phyloP scores from a whole-genome alignment of 2,329 filamentous ascomycete species.

The Fragosphaeria purpurea region DNA sequence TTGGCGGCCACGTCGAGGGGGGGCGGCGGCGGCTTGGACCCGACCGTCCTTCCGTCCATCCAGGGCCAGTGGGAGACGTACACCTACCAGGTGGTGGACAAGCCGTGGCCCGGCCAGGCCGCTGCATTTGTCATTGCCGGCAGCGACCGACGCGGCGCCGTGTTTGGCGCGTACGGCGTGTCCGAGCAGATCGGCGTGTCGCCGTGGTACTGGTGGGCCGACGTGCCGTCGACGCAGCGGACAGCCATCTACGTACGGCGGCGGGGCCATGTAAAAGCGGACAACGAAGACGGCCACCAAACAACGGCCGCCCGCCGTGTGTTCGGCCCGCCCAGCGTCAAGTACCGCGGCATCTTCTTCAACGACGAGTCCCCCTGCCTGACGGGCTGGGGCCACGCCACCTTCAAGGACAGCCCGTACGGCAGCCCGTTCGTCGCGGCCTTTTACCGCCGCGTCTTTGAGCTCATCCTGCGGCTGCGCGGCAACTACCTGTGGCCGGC shows the following conservation, averaged over 20 bases:
- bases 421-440: slow-evolving; percentile 27
- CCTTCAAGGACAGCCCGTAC: slow-evolving; percentile 25
- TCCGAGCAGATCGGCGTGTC: slow-evolving; percentile 51
- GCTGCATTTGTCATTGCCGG: slow-evolving; percentile 42
- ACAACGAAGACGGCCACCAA: too few relatives aligned
- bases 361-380: slow-evolving; percentile 50
- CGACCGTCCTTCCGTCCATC: slow-evolving; percentile 23
- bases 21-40: slow-evolving; percentile 32
- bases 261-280: neutral
- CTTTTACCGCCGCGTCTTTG: slow-evolving; percentile 47
- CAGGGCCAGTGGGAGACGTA: slow-evolving; percentile 46
- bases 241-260: slow-evolving; percentile 35
- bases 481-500: slow-evolving; percentile 52
- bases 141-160: slow-evolving; percentile 45
- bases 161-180: slow-evolving; percentile 48
- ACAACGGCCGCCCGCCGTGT: slow-evolving; percentile 23
- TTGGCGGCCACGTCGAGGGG: slow-evolving; percentile 23
- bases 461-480: slow-evolving; percentile 42
- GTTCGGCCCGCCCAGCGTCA: slow-evolving; percentile 43
- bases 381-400: slow-evolving; percentile 40
- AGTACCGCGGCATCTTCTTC: slow-evolving; percentile 50
- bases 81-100: slow-evolving; percentile 33
- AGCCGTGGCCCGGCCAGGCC: slow-evolving; percentile 14
- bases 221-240: slow-evolving; percentile 37
- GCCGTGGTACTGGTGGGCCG: slow-evolving; percentile 50